Evolutionary conservation across 805 yeast species (phyloP), one percentile per base, ranked within the genome.

Genomic region (Ogataea methylovora): DNA sequence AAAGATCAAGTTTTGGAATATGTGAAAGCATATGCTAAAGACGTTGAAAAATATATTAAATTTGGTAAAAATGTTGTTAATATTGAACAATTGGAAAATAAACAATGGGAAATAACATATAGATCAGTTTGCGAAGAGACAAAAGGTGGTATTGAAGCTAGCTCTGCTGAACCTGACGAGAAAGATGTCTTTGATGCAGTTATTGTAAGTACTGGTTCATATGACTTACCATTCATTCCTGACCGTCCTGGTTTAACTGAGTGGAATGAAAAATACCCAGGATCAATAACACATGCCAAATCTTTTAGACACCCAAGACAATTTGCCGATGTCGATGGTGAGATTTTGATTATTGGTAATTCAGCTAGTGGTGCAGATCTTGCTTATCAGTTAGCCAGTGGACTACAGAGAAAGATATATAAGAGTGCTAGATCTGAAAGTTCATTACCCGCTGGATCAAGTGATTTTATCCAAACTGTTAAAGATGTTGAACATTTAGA

Each of bases 341-440:
- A 45, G 10, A 74, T 79, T 12, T 53, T 84, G 29, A 68, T 84
- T 6, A 73, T 84, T n/a, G 94, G 94, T 0, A 79, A 76, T 44
- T 76, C 79, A 4, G 79, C 88, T 2, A 75, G 84, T 25, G 94
- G 86, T 11, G 68, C 74, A 11, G 94, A 84, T 46, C 61, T 83
- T 27, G 72, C 85, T 2, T 69, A 67, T 37, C 88, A 82, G 49
- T 48, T 79, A 14, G 71, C 77, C 2, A 59, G 62, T 2, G 48
- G 39, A 3, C 58, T 71, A 29, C 55, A 65, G 16, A 61, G 56
- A 33, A 52, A 48, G 7, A 60, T 78, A 11, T 65, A 67, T 46
- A 67, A 74, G 39, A 67, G 79, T 9, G 58, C 65, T 11, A 60
- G 82, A 41, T 67, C 76, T 2, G 66, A 60, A 20, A 58, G 60